These are phyloP conservation scores for Leishmania gerbilli DNA, from an alignment of 208 protist species.

Conservation along the genomic window DNA sequence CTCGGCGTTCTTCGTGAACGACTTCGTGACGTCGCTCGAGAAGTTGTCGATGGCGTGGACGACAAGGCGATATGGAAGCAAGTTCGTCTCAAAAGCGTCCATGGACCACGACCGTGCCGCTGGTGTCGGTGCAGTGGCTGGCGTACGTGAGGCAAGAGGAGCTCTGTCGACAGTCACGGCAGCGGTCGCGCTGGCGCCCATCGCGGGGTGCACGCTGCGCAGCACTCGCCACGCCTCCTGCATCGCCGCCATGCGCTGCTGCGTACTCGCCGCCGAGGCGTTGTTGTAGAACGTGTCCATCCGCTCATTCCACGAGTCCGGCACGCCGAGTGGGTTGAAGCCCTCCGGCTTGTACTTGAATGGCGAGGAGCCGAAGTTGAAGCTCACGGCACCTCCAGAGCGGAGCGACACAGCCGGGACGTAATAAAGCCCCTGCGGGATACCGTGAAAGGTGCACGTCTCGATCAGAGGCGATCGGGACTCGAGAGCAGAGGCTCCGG, in stretches of 20 bases:
- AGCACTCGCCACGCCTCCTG: conserved; percentile 58
- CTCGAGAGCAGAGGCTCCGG: conserved; percentile 25
- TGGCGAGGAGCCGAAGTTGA: conserved; percentile 90
- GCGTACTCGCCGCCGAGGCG: conserved; percentile 46
- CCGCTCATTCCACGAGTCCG: conserved; percentile 91
- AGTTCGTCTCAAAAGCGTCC: conserved; percentile 25
- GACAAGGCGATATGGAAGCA: conserved; percentile 36
- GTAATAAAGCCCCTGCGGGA: conserved; percentile 47
- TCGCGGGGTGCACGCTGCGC: conserved; percentile 20
- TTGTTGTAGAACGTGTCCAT: conserved; percentile 91
- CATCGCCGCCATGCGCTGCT: conserved; percentile 50
- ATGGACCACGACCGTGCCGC: conserved; percentile 7
- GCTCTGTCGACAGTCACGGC: neutral
- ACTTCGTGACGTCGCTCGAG: conserved; percentile 47
- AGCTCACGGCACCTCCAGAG: conserved; percentile 73
- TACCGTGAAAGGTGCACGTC: conserved; percentile 44
- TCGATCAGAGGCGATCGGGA: conserved; percentile 31
- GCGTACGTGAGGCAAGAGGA: neutral
- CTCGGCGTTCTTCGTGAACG: conserved; percentile 58
- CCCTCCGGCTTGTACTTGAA: conserved; percentile 90
- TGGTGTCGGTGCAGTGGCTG: conserved; percentile 1
- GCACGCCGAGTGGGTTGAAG: conserved; percentile 85
- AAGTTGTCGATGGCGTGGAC: conserved; percentile 59
- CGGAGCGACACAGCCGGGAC: conserved; percentile 86
- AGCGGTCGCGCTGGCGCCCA: neutral